phyloP scores from a whole-genome alignment of 164 flowering plant species.

The Chimonanthus salicifolius region DNA sequence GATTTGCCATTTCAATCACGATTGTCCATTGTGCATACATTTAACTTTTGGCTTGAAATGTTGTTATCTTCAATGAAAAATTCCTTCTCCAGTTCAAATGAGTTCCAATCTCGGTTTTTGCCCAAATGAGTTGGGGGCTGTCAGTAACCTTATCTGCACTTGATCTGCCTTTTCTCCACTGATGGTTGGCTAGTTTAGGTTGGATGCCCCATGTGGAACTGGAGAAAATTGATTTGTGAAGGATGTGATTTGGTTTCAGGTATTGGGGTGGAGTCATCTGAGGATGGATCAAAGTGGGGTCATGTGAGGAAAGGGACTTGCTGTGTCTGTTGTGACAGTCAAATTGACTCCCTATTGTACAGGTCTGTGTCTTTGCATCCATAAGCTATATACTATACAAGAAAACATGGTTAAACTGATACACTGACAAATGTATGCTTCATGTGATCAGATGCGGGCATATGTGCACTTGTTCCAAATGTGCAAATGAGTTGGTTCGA shows the following conservation, averaged over 20 bases:
- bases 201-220: background rate
- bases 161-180: too few species aligned
- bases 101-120: too few species aligned
- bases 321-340: slow-evolving; percentile 69
- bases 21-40: too few species aligned
- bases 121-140: too few species aligned
- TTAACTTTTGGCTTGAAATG: too few species aligned
- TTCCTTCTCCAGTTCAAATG: too few species aligned
- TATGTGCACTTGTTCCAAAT: slow-evolving; percentile 87
- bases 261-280: slow-evolving; percentile 25
- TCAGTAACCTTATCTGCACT: too few species aligned
- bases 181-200: background rate
- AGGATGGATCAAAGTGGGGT: slow-evolving; percentile 71
- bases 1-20: too few species aligned
- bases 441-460: slow-evolving; percentile 77
- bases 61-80: too few species aligned
- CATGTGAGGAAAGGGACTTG: slow-evolving; percentile 82
- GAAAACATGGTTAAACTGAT: background rate
- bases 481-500: slow-evolving; percentile 71
- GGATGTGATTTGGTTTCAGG: slow-evolving; percentile 23
- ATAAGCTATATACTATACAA: background rate
- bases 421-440: background rate
- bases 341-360: slow-evolving; percentile 83
- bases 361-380: slow-evolving; percentile 23
- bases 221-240: background rate